Evolutionary conservation across 148 eudicot species (phyloP).

Genomic region (Polygonum maritimum): DNA sequence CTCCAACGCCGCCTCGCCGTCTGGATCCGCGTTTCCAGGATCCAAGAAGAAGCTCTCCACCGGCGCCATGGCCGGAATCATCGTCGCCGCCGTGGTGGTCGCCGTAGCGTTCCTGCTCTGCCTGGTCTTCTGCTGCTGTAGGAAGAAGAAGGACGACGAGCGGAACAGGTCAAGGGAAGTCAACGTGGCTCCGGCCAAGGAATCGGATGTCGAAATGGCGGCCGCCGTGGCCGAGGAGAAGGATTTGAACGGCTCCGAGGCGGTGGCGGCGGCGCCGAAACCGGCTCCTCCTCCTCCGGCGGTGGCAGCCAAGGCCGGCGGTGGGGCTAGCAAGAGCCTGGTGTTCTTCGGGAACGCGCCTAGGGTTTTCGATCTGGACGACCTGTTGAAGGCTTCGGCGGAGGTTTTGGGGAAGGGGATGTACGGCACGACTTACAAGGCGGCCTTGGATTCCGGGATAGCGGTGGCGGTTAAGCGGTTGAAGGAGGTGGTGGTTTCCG

Average conservation of each 20-base stretch:
- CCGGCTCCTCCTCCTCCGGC: not conserved
- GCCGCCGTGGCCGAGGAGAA: constrained; percentile 13
- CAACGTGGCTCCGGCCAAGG: constrained; percentile 16
- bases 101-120: constrained; percentile 27
- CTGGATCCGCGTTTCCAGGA: not conserved
- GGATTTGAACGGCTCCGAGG: constrained; percentile 4
- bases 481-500: constrained; percentile 59
- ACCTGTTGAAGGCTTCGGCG: constrained; percentile 77
- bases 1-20: not conserved
- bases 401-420: constrained; percentile 96
- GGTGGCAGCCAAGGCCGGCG: constrained; percentile 10
- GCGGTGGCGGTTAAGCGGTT: constrained; percentile 75
- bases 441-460: constrained; percentile 49
- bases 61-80: constrained; percentile 71
- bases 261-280: constrained; percentile 1
- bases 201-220: constrained; percentile 28
- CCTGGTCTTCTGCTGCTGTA: constrained; percentile 34
- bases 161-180: constrained; percentile 12
- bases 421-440: constrained; percentile 90
- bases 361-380: constrained; percentile 62
- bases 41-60: constrained; percentile 49
- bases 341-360: constrained; percentile 44
- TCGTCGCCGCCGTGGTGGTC: constrained; percentile 46
- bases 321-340: constrained; percentile 24
- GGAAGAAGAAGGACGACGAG: constrained; percentile 17